Conservation (phyloP, 352 stramenopile genomes). For the Globisporangium orthogonon region DNA sequence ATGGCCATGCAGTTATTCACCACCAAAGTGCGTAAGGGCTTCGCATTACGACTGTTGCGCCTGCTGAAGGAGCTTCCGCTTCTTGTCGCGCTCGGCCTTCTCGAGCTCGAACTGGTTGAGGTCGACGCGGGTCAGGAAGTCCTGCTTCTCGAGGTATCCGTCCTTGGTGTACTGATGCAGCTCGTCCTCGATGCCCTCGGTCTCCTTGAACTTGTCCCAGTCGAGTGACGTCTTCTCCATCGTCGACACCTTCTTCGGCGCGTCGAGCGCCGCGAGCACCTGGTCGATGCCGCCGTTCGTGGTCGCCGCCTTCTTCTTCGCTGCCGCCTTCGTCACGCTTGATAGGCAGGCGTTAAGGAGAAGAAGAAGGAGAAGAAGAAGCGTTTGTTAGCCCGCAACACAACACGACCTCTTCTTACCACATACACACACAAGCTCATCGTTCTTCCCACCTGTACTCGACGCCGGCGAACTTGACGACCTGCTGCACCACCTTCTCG, state of each 20-base stretch:
- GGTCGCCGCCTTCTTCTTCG: constrained; percentile 1
- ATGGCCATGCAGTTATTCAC: not conserved
- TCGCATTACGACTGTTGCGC: constrained; percentile 4
- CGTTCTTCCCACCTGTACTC: constrained; percentile 52
- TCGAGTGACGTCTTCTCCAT: constrained; percentile 94
- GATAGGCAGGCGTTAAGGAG: too few species aligned
- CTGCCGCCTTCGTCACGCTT: constrained; percentile 11
- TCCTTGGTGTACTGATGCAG: constrained; percentile 91
- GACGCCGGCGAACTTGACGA: constrained; percentile 83
- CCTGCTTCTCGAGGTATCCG: constrained; percentile 94
- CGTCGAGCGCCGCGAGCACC: constrained; percentile 82
- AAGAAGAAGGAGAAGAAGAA: not conserved
- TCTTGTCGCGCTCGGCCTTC: constrained; percentile 78
- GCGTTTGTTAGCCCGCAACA: not conserved
- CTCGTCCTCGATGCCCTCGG: constrained; percentile 90
- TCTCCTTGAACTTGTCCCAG: constrained; percentile 95
- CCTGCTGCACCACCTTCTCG: constrained; percentile 34
- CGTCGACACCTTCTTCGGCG: constrained; percentile 90
- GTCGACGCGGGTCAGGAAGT: constrained; percentile 91
- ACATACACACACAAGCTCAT: not conserved
- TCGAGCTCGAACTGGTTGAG: constrained; percentile 87
- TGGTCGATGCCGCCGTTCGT: constrained; percentile 60
- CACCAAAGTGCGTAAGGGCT: too few species aligned
- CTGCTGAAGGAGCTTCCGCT: constrained; percentile 49
- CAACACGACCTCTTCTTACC: too few species aligned